Evolutionary conservation across 768 basidiomycete species (phyloP).

Genomic region (Hemileccinum impolitum): DNA sequence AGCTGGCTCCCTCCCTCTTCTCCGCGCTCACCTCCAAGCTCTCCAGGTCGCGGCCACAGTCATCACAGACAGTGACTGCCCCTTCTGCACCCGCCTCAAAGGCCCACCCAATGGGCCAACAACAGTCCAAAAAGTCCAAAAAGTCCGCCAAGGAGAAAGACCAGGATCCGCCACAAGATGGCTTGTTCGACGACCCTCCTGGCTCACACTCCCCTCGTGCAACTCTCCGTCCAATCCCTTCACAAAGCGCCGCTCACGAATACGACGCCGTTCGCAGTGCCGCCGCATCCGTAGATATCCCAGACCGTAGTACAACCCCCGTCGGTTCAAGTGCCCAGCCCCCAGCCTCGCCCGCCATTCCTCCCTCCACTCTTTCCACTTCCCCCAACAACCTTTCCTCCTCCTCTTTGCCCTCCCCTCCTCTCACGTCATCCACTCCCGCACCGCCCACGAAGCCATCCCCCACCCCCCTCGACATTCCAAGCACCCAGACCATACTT

Average conservation of each 20-base stretch:
- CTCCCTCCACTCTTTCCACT: slow-evolving; percentile 38
- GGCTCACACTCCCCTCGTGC: slow-evolving; percentile 41
- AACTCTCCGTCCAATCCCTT: slow-evolving; percentile 37
- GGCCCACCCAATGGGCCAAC: slow-evolving; percentile 71
- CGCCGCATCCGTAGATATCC: slow-evolving; percentile 31
- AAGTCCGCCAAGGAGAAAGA: slow-evolving; percentile 70
- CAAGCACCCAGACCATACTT: slow-evolving; percentile 81
- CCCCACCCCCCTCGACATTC: slow-evolving; percentile 69
- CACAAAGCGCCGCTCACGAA: slow-evolving; percentile 38
- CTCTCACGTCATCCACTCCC: slow-evolving; percentile 10
- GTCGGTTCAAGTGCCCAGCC: slow-evolving; percentile 42
- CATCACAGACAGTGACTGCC: slow-evolving; percentile 65
- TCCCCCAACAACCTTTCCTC: slow-evolving; percentile 39
- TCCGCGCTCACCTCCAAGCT: slow-evolving; percentile 72
- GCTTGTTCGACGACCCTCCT: slow-evolving; percentile 38
- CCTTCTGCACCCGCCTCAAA: slow-evolving; percentile 37
- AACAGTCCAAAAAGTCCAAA: slow-evolving; percentile 79
- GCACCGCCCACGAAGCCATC: slow-evolving; percentile 35
- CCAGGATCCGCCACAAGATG: slow-evolving; percentile 45
- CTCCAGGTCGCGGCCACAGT: slow-evolving; percentile 67
- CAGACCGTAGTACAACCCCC: slow-evolving; percentile 31
- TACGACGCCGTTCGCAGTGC: slow-evolving; percentile 33
- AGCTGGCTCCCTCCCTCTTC: slow-evolving; percentile 81
- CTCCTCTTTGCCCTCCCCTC: slow-evolving; percentile 34
- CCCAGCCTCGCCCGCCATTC: slow-evolving; percentile 25